Conservation (phyloP, 1,139 yeast genomes). For the Pichia sp. region DNA sequence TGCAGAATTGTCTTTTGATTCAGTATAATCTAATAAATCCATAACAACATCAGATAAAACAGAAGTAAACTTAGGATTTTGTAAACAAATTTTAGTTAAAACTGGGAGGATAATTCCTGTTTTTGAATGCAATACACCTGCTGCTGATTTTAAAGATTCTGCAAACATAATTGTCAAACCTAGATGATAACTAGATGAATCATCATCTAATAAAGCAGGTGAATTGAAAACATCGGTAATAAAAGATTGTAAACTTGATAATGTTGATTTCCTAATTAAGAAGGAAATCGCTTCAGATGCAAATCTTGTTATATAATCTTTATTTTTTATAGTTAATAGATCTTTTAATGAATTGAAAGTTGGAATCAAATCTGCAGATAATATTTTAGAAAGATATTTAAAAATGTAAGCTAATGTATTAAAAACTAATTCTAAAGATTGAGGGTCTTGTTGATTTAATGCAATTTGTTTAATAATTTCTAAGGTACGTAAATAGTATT, state of each 20-base stretch:
- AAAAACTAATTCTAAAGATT: slow-evolving; percentile 77
- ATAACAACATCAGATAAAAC: slow-evolving; percentile 55
- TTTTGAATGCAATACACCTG: slow-evolving; percentile 70
- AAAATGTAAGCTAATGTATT: slow-evolving; percentile 82
- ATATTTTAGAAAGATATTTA: slow-evolving; percentile 68
- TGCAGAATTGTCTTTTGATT: slow-evolving; percentile 43
- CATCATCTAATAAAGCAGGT: slow-evolving; percentile 15
- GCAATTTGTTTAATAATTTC: slow-evolving; percentile 47
- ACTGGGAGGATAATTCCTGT: slow-evolving; percentile 44
- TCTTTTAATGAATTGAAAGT: slow-evolving; percentile 66
- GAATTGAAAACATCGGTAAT: slow-evolving; percentile 42
- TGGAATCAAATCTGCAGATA: slow-evolving; percentile 58
- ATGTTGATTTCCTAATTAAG: slow-evolving; percentile 62
- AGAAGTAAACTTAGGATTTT: slow-evolving; percentile 31
- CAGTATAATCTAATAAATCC: slow-evolving; percentile 57
- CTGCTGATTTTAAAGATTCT: slow-evolving; percentile 71
- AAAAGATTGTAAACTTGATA: slow-evolving; percentile 42
- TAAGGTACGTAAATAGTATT: slow-evolving; percentile 54
- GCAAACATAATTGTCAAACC: slow-evolving; percentile 60
- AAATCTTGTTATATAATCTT: slow-evolving; percentile 67
- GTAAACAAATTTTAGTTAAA: slow-evolving; percentile 37
- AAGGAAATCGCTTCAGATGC: slow-evolving; percentile 90
- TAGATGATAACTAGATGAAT: slow-evolving; percentile 38
- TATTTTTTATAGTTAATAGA: slow-evolving; percentile 46
- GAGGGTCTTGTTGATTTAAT: slow-evolving; percentile 46